Evolutionary conservation across 345 rosid species (phyloP).

Genomic region (Microthlaspi erraticum): DNA sequence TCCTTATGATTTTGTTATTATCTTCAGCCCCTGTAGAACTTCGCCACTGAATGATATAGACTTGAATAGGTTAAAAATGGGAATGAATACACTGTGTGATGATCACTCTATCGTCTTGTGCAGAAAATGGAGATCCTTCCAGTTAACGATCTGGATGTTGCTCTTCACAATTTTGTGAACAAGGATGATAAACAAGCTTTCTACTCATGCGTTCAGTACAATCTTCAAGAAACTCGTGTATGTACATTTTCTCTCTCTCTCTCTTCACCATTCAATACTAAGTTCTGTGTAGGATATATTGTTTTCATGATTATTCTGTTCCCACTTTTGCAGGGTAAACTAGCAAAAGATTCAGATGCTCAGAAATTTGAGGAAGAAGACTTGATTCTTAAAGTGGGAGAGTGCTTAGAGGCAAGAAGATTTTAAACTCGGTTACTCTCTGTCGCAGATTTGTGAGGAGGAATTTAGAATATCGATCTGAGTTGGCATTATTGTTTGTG

Average conservation of each 20-base stretch:
- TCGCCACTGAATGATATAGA: slow-evolving; percentile 12
- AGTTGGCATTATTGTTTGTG: slow-evolving; percentile 31
- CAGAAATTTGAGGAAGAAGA: slow-evolving; percentile 73
- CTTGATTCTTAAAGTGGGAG: slow-evolving; percentile 87
- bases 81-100: slow-evolving; percentile 20
- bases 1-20: slow-evolving; percentile 21
- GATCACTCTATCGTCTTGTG: slow-evolving; percentile 41
- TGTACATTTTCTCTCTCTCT: slow-evolving; percentile 36
- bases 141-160: slow-evolving; percentile 92
- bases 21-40: background rate
- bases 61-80: slow-evolving; percentile 26
- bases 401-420: slow-evolving; percentile 86
- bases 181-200: slow-evolving; percentile 97
- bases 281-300: background rate
- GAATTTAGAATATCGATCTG: slow-evolving; percentile 25
- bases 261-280: background rate
- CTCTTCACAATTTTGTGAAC: slow-evolving; percentile 92
- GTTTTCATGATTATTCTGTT: slow-evolving; percentile 33
- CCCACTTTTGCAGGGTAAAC: slow-evolving; percentile 63
- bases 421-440: slow-evolving; percentile 4
- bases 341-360: slow-evolving; percentile 77
- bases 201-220: slow-evolving; percentile 79
- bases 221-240: slow-evolving; percentile 96
- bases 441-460: slow-evolving; percentile 1
- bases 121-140: slow-evolving; percentile 99